Percentiles rank a stretch among this genome's conserved stretches.
These are phyloP conservation scores for Diaporthe vaccinii DNA, from an alignment of 2,329 filamentous ascomycete genomes.

Conservation along the genomic window DNA sequence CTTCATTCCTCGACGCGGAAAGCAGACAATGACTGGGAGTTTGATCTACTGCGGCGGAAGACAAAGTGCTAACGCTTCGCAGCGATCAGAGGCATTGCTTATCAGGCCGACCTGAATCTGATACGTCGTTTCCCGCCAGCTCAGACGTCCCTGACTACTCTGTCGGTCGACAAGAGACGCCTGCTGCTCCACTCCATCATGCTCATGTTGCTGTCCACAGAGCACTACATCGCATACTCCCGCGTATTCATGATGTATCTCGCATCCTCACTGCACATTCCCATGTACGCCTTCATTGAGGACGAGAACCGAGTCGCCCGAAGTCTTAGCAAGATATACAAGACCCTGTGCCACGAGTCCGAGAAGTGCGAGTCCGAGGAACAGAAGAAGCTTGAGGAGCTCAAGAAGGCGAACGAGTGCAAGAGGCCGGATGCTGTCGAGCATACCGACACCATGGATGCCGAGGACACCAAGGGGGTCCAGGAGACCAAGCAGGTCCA, in stretches of 20 bases:
- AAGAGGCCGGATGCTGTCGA: conserved; percentile 18
- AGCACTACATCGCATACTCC: conserved; percentile 82
- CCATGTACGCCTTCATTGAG: conserved; percentile 72
- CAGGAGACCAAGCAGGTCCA: conserved; percentile 71
- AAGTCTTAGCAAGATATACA: conserved; percentile 81
- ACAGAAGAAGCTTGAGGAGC: conserved; percentile 45
- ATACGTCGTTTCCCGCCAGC: conserved; percentile 70
- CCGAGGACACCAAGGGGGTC: conserved; percentile 75
- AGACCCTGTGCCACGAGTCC: conserved; percentile 64
- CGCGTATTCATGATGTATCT: conserved; percentile 79
- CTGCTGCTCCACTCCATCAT: conserved; percentile 80
- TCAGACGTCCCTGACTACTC: conserved; percentile 70
- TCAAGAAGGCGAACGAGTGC: conserved; percentile 14
- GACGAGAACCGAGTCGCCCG: conserved; percentile 83
- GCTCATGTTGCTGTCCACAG: conserved; percentile 79
- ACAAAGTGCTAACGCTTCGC: conserved; percentile 41
- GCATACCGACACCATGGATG: conserved; percentile 60
- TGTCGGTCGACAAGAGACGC: conserved; percentile 72
- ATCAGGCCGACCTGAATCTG: conserved; percentile 57
- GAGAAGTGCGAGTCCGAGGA: conserved; percentile 49
- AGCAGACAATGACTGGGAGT: not conserved
- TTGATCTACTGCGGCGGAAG: not conserved
- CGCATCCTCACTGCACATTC: conserved; percentile 78
- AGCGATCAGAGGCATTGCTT: conserved; percentile 51
- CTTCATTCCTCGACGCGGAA: not conserved